Conservation (phyloP, 306 rosid species). For the Cicer pinnatifidum region DNA sequence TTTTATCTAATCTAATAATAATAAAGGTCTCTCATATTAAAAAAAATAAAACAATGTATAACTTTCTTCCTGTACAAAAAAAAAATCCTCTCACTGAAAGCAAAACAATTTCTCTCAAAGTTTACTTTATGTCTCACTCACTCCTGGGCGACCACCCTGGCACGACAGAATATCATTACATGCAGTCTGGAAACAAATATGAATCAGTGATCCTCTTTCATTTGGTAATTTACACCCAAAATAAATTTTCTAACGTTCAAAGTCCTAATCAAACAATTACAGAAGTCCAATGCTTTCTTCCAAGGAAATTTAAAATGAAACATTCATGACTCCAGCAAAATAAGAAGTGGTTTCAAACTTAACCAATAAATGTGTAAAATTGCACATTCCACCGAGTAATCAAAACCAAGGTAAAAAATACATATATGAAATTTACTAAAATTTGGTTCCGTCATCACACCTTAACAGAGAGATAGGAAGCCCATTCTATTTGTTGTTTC, state of each 20-base stretch:
- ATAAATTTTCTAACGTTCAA: conserved; percentile 15
- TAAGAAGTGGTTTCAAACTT: conserved; percentile 14
- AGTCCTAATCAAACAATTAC: conserved; percentile 19
- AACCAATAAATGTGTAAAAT: conserved; percentile 19
- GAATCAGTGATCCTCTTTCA: neutral
- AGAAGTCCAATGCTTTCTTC: neutral
- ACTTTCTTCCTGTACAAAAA: neutral
- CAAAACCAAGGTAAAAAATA: conserved; percentile 9
- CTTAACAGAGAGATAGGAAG: conserved; percentile 79
- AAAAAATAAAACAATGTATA: neutral
- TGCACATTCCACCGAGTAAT: neutral
- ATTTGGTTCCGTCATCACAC: conserved; percentile 46
- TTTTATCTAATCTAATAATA: neutral
- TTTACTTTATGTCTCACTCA: neutral
- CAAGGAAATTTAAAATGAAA: neutral
- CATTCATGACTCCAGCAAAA: conserved; percentile 14
- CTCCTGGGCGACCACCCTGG: neutral
- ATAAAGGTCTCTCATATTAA: neutral
- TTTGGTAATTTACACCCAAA: too few relatives aligned
- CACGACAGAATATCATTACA: neutral
- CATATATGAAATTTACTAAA: neutral
- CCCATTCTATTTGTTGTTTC: conserved; percentile 80
- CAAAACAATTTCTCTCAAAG: too few relatives aligned
- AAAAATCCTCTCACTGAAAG: neutral
- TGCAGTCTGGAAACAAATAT: conserved; percentile 2